Base-by-base conservation (phyloP, 352 stramenopile genomes). In the Phytophthora sp. region DNA sequence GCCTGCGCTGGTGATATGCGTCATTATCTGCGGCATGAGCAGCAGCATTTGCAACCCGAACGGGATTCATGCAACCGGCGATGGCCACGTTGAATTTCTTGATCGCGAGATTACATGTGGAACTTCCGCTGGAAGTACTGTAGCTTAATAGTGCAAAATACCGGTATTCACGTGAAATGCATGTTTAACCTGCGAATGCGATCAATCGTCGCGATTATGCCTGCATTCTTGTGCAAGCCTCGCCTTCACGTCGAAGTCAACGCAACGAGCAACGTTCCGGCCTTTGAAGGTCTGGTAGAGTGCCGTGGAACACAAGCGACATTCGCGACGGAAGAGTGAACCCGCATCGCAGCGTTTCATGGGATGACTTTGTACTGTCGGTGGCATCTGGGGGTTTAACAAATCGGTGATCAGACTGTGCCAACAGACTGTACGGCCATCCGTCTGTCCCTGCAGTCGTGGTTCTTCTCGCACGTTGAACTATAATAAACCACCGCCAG, bases 111-210 rank as follows among this genome's bases (percentile, higher is more conserved):
- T n/a, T n/a, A n/a, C n/a, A n/a, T n/a, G n/a, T n/a, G n/a, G n/a
- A n/a, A n/a, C n/a, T n/a, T n/a, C n/a, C n/a, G n/a, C n/a, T n/a
- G n/a, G n/a, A n/a, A n/a, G n/a, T n/a, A n/a, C n/a, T n/a, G n/a
- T n/a, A n/a, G n/a, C n/a, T n/a, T n/a, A n/a, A n/a, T n/a, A n/a
- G n/a, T n/a, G n/a, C n/a, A n/a, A n/a, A n/a, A n/a, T n/a, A 16
- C 26, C 27, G 15, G 63, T 71, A 71, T 71, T 71, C 63, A 29
- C 1, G 15, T 71, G 63, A 71, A 71, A 67, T 71, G 63, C 63
- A 71, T 71, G 63, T 29, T 61, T 36, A 57, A 57, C 55, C 47
- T 46, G 38, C 42, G 21, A n/a, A n/a, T n/a, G n/a, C n/a, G n/a
- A n/a, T n/a, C n/a, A n/a, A n/a, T n/a, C n/a, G n/a, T 11, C 4